phyloP scores from a whole-genome alignment of 148 eudicot species.

The Chenopodium album region DNA sequence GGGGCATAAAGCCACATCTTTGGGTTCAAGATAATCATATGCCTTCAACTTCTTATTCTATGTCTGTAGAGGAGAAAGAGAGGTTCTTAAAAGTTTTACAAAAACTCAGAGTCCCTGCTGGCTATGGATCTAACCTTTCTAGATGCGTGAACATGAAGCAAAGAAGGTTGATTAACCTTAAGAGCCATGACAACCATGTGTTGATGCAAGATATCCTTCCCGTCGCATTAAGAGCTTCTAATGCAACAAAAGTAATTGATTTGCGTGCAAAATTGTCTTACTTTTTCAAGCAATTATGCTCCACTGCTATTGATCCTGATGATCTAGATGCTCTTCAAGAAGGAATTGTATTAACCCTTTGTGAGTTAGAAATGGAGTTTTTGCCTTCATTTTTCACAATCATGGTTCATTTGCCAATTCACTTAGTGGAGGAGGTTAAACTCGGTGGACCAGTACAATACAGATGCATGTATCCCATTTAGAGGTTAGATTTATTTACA shows the following conservation, averaged over 20 bases:
- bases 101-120: conserved; percentile 14
- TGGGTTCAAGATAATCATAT: conserved; percentile 1
- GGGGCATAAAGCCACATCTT: background rate
- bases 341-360: conserved; percentile 11
- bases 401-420: conserved; percentile 12
- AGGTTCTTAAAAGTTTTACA: conserved; percentile 11
- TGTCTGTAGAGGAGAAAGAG: conserved; percentile 17
- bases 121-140: conserved; percentile 12
- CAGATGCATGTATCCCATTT: conserved; percentile 25
- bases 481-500: background rate
- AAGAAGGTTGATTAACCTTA: conserved; percentile 7
- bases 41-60: conserved; percentile 6
- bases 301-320: background rate
- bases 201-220: conserved; percentile 23
- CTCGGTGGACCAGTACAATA: conserved; percentile 17
- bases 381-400: background rate
- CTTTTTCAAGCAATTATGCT: too few species aligned
- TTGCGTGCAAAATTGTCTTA: too few species aligned
- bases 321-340: background rate
- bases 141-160: conserved; percentile 21
- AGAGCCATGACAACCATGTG: conserved; percentile 25
- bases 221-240: too few species aligned
- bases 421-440: conserved; percentile 13
- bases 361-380: conserved; percentile 17
- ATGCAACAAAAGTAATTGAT: too few species aligned